Conservation (phyloP, 1,139 yeast species). For the Diutina siamensis region DNA sequence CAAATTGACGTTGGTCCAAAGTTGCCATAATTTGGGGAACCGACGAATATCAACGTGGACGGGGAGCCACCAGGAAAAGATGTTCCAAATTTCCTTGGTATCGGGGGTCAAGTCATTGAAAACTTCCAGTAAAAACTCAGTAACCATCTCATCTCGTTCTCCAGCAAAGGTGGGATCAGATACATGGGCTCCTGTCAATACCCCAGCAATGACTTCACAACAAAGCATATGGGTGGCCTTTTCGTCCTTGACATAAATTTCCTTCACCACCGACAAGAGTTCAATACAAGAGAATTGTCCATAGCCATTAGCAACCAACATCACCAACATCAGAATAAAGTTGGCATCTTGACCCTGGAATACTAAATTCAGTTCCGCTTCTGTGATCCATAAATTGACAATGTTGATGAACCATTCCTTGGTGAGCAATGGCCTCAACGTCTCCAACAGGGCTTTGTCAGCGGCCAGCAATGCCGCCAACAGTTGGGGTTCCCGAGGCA, state of each 20-base stretch:
- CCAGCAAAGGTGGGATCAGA: conserved; percentile 15
- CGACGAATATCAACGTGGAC: conserved; percentile 57
- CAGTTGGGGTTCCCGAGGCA: conserved; percentile 12
- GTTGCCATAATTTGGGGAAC: conserved; percentile 36
- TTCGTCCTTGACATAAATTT: conserved; percentile 46
- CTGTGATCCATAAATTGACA: conserved; percentile 47
- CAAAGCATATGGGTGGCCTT: conserved; percentile 52
- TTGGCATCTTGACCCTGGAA: conserved; percentile 55
- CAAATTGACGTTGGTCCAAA: neutral
- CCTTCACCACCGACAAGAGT: conserved; percentile 38
- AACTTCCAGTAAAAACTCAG: conserved; percentile 31
- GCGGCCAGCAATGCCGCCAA: conserved; percentile 10
- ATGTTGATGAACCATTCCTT: conserved; percentile 49
- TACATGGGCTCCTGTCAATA: conserved; percentile 38
- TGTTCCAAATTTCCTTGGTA: conserved; percentile 64
- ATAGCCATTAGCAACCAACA: conserved; percentile 33
- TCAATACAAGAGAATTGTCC: conserved; percentile 29
- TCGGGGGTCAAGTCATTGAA: conserved; percentile 68
- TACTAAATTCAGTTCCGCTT: conserved; percentile 49
- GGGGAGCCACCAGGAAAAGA: conserved; percentile 68
- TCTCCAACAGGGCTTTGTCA: conserved; percentile 29
- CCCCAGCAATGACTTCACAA: conserved; percentile 50
- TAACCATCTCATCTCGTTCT: conserved; percentile 36
- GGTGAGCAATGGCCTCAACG: conserved; percentile 36
- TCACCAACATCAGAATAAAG: conserved; percentile 34